A percentile compares a stretch with the other conserved stretches of the same genome.
Conservation (phyloP, 257 asterid species). For the Scutellaria minor region DNA sequence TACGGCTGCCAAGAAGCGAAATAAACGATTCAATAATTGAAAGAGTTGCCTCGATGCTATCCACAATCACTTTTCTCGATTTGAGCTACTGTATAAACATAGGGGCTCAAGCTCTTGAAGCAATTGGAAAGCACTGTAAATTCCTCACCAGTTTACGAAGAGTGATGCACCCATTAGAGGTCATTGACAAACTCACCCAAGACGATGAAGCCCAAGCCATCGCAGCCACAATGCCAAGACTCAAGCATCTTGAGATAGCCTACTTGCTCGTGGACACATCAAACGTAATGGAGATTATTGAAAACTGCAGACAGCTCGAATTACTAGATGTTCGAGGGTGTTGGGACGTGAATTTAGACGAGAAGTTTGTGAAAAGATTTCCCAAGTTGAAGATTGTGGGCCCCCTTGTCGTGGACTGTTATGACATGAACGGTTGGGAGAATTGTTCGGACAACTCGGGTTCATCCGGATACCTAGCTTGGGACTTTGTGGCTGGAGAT, state of each 20-base stretch:
- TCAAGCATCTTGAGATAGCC: conserved; percentile 81
- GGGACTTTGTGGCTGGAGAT: conserved; percentile 65
- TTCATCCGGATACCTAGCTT: conserved; percentile 63
- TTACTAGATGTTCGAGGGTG: conserved; percentile 79
- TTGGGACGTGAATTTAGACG: conserved; percentile 72
- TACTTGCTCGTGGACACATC: conserved; percentile 63
- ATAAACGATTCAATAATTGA: conserved; percentile 55
- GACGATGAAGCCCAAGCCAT: conserved; percentile 85
- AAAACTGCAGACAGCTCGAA: conserved; percentile 67
- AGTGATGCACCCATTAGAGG: conserved; percentile 75
- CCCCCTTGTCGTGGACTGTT: conserved; percentile 57
- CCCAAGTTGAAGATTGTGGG: conserved; percentile 62
- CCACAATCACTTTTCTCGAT: conserved; percentile 60
- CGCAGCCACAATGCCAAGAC: conserved; percentile 74
- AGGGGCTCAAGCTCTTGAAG: conserved; percentile 72
- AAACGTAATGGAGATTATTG: conserved; percentile 60
- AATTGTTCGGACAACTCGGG: conserved; percentile 61
- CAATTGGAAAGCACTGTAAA: conserved; percentile 69
- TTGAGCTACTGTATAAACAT: conserved; percentile 75
- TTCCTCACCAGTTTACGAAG: conserved; percentile 62
- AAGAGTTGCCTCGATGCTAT: conserved; percentile 51
- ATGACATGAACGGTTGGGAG: conserved; percentile 61
- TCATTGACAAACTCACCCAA: conserved; percentile 61
- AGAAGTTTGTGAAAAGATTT: conserved; percentile 50
- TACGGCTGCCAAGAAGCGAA: conserved; percentile 67